A percentile compares a stretch with the other conserved stretches of the same genome.
These are phyloP conservation scores for Geotrichum carabidarum DNA, from an alignment of 1,139 yeast species.

Conservation along the genomic window DNA sequence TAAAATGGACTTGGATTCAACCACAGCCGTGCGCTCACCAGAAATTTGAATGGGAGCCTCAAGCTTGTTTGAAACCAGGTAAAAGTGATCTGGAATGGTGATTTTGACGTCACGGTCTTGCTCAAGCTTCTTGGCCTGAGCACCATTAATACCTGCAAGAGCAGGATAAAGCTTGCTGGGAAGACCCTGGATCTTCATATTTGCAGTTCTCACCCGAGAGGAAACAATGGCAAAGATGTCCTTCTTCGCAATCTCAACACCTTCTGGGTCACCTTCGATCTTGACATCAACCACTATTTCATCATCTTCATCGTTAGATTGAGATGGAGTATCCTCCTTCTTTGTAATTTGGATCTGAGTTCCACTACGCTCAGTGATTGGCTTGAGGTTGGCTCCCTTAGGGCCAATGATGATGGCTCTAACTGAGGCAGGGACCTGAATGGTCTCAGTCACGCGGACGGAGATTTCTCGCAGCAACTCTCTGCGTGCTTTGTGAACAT, in stretches of 20 bases:
- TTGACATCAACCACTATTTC: slow-evolving; percentile 57
- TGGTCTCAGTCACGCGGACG: slow-evolving; percentile 50
- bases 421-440: slow-evolving; percentile 71
- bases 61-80: slow-evolving; percentile 17
- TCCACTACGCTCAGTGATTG: slow-evolving; percentile 65
- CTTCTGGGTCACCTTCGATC: slow-evolving; percentile 81
- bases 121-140: slow-evolving; percentile 19
- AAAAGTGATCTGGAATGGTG: slow-evolving; percentile 33
- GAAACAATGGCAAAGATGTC: slow-evolving; percentile 69
- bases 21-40: slow-evolving; percentile 62
- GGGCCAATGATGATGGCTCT: slow-evolving; percentile 85
- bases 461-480: slow-evolving; percentile 74
- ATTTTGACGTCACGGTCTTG: slow-evolving; percentile 33
- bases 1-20: slow-evolving; percentile 47
- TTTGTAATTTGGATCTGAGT: slow-evolving; percentile 72
- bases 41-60: slow-evolving; percentile 42
- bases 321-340: slow-evolving; percentile 32
- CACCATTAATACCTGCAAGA: slow-evolving; percentile 23
- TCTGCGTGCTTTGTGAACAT: slow-evolving; percentile 68
- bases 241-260: slow-evolving; percentile 67
- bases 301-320: slow-evolving; percentile 40
- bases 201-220: slow-evolving; percentile 48
- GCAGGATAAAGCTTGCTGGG: slow-evolving; percentile 37
- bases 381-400: slow-evolving; percentile 76
- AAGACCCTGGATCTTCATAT: slow-evolving; percentile 37